Evolutionary conservation across 495 filamentous ascomycete genomes (phyloP).

Genomic region (Annulohypoxylon moriforme): DNA sequence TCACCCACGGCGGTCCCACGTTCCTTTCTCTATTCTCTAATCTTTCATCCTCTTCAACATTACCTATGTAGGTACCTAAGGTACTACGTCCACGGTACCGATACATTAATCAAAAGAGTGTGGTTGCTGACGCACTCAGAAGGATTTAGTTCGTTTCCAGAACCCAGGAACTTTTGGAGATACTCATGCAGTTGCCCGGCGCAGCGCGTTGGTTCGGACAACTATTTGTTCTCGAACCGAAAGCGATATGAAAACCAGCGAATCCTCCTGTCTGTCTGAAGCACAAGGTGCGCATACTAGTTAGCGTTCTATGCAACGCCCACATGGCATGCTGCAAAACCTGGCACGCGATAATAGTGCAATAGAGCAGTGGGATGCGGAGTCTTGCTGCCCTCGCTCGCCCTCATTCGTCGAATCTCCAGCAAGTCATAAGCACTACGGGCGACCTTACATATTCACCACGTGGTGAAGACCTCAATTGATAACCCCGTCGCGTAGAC

Average conservation of each 20-base stretch:
- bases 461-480: conserved; percentile 22
- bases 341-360: not conserved
- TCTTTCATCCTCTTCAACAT: no score
- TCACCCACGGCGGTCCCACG: conserved; percentile 1
- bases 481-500: not conserved
- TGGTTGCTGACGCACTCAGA: conserved; percentile 15
- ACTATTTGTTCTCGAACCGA: conserved; percentile 5
- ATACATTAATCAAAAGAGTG: not conserved
- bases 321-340: conserved; percentile 30
- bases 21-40: not conserved
- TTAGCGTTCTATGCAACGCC: conserved; percentile 24
- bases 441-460: conserved; percentile 14
- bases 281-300: conserved; percentile 6
- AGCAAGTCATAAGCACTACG: conserved; percentile 17
- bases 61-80: no score
- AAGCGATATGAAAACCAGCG: not conserved
- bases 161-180: conserved; percentile 19
- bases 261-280: conserved; percentile 18
- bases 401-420: conserved; percentile 10
- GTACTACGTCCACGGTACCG: no score
- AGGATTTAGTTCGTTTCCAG: conserved; percentile 21
- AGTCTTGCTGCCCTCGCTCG: not conserved
- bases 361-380: not conserved
- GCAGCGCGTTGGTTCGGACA: conserved; percentile 12
- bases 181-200: conserved; percentile 11